A percentile compares a stretch with the other conserved stretches of the same genome.
Evolutionary conservation across 2,329 filamentous ascomycete genomes (phyloP).

Genomic region (Gnomoniopsis sp.): DNA sequence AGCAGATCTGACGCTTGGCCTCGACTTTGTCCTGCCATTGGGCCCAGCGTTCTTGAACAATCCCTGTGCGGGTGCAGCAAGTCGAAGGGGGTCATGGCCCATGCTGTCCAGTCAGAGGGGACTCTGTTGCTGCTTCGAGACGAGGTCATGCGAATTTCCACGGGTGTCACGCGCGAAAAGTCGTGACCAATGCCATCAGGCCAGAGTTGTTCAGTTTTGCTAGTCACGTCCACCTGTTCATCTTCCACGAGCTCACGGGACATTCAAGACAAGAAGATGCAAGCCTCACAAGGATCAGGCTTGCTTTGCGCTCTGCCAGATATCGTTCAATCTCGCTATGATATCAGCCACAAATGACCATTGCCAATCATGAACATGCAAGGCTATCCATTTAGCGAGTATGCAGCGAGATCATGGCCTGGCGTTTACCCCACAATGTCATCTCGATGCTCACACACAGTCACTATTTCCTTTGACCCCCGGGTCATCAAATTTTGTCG

Average conservation of each 20-base stretch:
- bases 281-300: conserved; percentile 13
- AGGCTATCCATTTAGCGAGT: conserved; percentile 15
- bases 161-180: neutral
- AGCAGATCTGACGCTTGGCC: conserved; percentile 2
- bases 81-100: neutral
- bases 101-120: neutral
- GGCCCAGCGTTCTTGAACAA: neutral
- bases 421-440: neutral
- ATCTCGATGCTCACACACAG: neutral
- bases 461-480: conserved; percentile 1
- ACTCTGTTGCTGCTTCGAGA: neutral
- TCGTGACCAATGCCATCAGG: neutral
- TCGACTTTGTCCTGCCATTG: neutral
- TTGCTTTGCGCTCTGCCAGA: neutral
- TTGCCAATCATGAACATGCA: conserved; percentile 9
- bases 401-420: conserved; percentile 2
- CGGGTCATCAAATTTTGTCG: neutral
- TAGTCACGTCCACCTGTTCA: conserved; percentile 13
- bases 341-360: conserved; percentile 6
- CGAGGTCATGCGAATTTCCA: neutral
- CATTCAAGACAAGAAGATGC: conserved; percentile 2
- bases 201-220: neutral
- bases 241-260: conserved; percentile 15
- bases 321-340: conserved; percentile 10
- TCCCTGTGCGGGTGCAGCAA: neutral